A percentile compares a stretch with the other conserved stretches of the same genome.
Evolutionary conservation across 352 stramenopile species (phyloP).

Genomic region (Phytophthora capsici): DNA sequence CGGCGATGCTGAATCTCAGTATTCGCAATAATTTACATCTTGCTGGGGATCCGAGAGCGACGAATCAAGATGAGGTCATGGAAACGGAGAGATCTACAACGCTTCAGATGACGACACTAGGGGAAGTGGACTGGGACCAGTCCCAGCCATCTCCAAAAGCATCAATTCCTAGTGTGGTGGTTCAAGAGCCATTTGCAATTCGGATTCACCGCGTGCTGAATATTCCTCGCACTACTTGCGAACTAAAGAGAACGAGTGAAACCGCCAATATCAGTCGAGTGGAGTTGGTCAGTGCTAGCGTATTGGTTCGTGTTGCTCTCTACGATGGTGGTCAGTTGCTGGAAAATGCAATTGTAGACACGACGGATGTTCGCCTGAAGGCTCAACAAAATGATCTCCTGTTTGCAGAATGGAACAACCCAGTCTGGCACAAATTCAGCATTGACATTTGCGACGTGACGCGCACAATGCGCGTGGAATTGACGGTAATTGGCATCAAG

Average conservation of each 20-base stretch:
- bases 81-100: constrained; percentile 47
- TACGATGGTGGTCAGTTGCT: constrained; percentile 75
- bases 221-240: constrained; percentile 71
- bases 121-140: constrained; percentile 60
- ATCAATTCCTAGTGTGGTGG: constrained; percentile 51
- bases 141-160: constrained; percentile 29
- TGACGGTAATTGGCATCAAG: constrained; percentile 73
- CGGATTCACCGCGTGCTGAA: constrained; percentile 76
- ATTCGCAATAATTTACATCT: constrained; percentile 67
- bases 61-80: constrained; percentile 58
- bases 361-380: constrained; percentile 63
- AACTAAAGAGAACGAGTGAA: constrained; percentile 66
- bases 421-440: constrained; percentile 79
- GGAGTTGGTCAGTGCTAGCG: constrained; percentile 59
- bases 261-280: constrained; percentile 52
- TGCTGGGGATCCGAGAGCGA: constrained; percentile 17
- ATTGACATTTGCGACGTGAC: constrained; percentile 75
- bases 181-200: constrained; percentile 71
- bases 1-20: constrained; percentile 68
- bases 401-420: constrained; percentile 75
- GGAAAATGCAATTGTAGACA: constrained; percentile 65
- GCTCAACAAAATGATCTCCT: constrained; percentile 69
- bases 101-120: constrained; percentile 69
- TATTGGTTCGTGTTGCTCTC: constrained; percentile 75
- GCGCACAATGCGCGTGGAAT: constrained; percentile 72